Evolutionary conservation across 2,329 filamentous ascomycete species (phyloP).

Genomic region (Neoscytalidium dimidiatum): DNA sequence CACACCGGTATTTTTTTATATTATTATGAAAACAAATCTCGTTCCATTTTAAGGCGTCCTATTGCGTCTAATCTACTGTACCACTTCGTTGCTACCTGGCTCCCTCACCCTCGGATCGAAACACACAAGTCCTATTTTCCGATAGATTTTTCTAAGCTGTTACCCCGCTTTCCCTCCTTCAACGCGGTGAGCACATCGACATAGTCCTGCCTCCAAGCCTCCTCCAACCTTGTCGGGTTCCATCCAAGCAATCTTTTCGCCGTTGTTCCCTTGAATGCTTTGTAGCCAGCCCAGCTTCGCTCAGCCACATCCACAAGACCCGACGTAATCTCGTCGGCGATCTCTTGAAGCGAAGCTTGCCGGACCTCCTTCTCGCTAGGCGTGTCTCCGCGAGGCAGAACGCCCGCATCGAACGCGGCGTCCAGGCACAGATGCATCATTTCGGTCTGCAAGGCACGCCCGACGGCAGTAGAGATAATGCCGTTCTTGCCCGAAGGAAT

Average conservation of each 20-base stretch:
- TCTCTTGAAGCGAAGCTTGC: constrained; percentile 21
- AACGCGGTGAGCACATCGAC: constrained; percentile 23
- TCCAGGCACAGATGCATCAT: constrained; percentile 23
- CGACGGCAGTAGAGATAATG: constrained; percentile 23
- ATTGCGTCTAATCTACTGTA: too few relatives aligned
- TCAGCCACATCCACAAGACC: constrained; percentile 22
- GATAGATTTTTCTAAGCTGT: constrained; percentile 21
- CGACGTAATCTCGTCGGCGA: constrained; percentile 22
- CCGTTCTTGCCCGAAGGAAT: constrained; percentile 22
- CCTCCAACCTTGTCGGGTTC: constrained; percentile 21
- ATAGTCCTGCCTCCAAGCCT: constrained; percentile 25
- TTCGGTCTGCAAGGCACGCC: constrained; percentile 22
- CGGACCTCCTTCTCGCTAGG: constrained; percentile 24
- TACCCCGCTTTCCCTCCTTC: constrained; percentile 20
- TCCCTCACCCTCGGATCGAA: too few relatives aligned
- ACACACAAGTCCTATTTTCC: too few relatives aligned
- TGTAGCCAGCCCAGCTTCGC: constrained; percentile 24
- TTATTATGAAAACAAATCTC: too few relatives aligned
- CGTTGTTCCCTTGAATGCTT: constrained; percentile 23
- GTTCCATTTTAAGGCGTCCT: too few relatives aligned
- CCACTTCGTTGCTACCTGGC: too few relatives aligned
- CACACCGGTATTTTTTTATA: too few relatives aligned
- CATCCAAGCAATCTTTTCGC: constrained; percentile 23
- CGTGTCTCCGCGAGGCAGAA: constrained; percentile 23
- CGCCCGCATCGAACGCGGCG: constrained; percentile 24